phyloP scores from a whole-genome alignment of 1,284 basidiomycete species.

The Microbotryomycetes sp. region DNA sequence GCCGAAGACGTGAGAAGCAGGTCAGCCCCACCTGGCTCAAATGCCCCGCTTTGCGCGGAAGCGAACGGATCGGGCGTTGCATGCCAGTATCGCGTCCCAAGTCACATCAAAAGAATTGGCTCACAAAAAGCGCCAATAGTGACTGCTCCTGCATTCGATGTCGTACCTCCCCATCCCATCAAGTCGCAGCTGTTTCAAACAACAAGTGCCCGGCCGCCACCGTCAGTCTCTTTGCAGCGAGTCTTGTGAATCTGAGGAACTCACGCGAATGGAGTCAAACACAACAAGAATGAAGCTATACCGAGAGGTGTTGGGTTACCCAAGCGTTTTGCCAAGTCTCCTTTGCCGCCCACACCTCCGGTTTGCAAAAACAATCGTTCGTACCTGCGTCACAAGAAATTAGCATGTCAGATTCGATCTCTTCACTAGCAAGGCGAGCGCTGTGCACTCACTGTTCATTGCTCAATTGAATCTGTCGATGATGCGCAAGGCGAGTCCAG shows the following conservation, averaged over 20 bases:
- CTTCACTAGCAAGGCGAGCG: too few relatives aligned
- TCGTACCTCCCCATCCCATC: constrained; percentile 18
- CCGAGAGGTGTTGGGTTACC: constrained; percentile 36
- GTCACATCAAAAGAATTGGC: too few relatives aligned
- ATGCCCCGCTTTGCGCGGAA: too few relatives aligned
- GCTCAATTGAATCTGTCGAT: background rate
- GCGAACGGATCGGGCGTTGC: too few relatives aligned
- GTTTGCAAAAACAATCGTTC: constrained; percentile 23
- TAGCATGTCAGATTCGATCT: background rate
- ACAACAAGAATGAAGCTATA: constrained; percentile 26
- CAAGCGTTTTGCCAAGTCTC: constrained; percentile 25
- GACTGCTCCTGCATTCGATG: constrained; percentile 16
- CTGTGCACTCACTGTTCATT: background rate
- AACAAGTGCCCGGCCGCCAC: background rate
- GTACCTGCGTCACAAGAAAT: background rate
- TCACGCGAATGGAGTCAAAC: constrained; percentile 29
- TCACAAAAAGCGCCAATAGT: constrained; percentile 5
- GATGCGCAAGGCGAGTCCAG: background rate
- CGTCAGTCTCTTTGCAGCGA: background rate
- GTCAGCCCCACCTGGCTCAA: too few relatives aligned
- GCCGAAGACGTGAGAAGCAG: too few relatives aligned
- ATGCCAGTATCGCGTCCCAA: too few relatives aligned
- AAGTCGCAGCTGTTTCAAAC: background rate
- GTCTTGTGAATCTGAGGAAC: background rate
- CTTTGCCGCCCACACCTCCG: constrained; percentile 14